Evolutionary conservation across 2,329 filamentous ascomycete genomes (phyloP), one percentile per base, ranked within the genome.

Genomic region (Plenodomus biglobosus): DNA sequence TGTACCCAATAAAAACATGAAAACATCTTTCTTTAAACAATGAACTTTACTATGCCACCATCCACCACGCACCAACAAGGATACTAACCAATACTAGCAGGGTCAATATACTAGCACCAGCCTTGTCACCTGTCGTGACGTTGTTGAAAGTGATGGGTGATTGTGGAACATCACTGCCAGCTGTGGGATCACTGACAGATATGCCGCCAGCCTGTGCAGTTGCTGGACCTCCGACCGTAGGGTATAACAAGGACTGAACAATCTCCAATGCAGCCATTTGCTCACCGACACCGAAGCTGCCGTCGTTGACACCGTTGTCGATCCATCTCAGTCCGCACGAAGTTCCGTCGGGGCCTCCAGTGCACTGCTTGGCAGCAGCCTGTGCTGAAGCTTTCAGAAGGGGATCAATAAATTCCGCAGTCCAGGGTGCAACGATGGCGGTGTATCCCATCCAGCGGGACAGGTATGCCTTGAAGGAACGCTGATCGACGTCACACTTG

Each of bases 61-160:
- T 79, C 73, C 80, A 81, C 70, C 75, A 78, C 32, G 75, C 76
- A n/a, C 82, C 82, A 1, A 76, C 76, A 19, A 85, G 52, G 34
- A 88, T 73, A 6, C 76, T 71, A 5, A 78, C 62, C 1, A 89
- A 65, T 2, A 86, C 68, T 5, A 85, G 40, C 2, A 82, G 69
- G 1, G 87, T 92, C 42, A 84, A 54, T 50, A 90, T 80, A 10
- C 81, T 81, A 32, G 87, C 88, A 10, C 87, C 89, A 6, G 82
- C 86, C 53, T 76, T 82, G 62, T 92, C 88, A 7, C 78, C 83
- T 1, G 76, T 77, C 2, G 81, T 82, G 27, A 85, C 77, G 1
- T 45, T 44, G 24, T 67, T 53, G 47, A 64, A 66, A 1, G 46
- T 55, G 18, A 67, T 49, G 7, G 72, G 65, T 1, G 62, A 59